These are phyloP conservation scores for Geranium rotundifolium DNA, from an alignment of 345 rosid species.

Conservation along the genomic window DNA sequence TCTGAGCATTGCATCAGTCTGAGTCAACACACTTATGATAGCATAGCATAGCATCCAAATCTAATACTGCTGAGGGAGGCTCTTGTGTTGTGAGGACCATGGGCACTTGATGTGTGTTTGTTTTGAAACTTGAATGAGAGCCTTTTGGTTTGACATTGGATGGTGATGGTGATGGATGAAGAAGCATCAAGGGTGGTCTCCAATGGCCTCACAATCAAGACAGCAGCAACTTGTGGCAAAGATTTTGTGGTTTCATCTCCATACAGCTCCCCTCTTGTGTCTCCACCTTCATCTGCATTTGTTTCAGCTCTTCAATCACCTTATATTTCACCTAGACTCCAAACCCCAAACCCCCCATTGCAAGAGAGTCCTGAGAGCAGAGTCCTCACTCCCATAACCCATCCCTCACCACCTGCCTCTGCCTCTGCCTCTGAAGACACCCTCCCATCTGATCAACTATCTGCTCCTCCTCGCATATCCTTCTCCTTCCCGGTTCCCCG, in stretches of 20 bases:
- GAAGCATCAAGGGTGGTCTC: conserved; percentile 13
- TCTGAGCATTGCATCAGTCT: conserved; percentile 17
- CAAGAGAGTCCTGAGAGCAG: conserved; percentile 3
- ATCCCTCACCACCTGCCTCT: conserved; percentile 33
- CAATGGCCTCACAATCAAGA: conserved; percentile 50
- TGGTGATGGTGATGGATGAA: conserved; percentile 20
- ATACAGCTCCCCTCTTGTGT: conserved; percentile 64
- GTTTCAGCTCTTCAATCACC: conserved; percentile 94
- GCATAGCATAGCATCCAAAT: neutral
- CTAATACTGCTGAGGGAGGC: conserved; percentile 4
- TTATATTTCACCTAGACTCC: conserved; percentile 80
- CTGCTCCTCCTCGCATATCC: conserved; percentile 54
- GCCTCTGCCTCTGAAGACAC: conserved; percentile 61
- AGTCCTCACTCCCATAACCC: conserved; percentile 16
- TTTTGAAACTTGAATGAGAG: too few species aligned
- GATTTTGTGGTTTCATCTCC: conserved; percentile 32
- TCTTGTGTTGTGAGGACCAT: neutral
- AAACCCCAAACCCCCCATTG: conserved; percentile 9
- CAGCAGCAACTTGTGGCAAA: conserved; percentile 29
- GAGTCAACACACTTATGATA: conserved; percentile 29
- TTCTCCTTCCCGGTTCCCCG: conserved; percentile 89
- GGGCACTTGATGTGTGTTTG: neutral
- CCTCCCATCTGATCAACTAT: conserved; percentile 70
- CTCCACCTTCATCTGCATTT: conserved; percentile 90
- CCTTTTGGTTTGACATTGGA: too few species aligned